Evolutionary conservation across 306 rosid species (phyloP).

Genomic region (Senna tora): DNA sequence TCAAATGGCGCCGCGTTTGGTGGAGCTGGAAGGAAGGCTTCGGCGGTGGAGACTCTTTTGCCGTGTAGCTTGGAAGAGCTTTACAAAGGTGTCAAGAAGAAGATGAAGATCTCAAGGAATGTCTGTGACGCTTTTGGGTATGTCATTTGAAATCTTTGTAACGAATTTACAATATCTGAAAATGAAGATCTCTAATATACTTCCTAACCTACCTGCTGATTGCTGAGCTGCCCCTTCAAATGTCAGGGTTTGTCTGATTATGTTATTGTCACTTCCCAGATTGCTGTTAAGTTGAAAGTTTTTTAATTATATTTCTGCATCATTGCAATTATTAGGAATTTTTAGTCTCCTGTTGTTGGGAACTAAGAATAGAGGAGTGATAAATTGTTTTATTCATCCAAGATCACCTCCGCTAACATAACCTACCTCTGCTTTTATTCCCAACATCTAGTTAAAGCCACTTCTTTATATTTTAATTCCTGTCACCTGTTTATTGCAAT

Average conservation of each 20-base stretch:
- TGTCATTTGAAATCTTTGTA: conserved; percentile 5
- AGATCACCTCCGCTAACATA: too few relatives aligned
- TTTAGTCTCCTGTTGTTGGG: neutral
- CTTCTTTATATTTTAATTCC: too few relatives aligned
- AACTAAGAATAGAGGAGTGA: too few relatives aligned
- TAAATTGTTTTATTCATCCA: too few relatives aligned
- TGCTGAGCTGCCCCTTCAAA: neutral
- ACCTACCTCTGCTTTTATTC: too few relatives aligned
- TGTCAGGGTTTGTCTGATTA: neutral
- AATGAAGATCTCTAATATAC: conserved; percentile 17
- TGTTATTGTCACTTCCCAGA: neutral
- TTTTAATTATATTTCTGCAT: neutral
- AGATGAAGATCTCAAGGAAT: conserved; percentile 86
- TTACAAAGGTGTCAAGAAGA: conserved; percentile 73
- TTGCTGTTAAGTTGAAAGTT: neutral
- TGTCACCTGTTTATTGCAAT: neutral
- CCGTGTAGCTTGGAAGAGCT: conserved; percentile 91
- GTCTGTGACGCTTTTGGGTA: conserved; percentile 74
- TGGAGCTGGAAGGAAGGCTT: conserved; percentile 55
- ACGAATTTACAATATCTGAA: neutral
- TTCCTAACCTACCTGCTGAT: conserved; percentile 1
- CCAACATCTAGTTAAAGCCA: too few relatives aligned
- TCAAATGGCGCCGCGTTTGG: conserved; percentile 46
- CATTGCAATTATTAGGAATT: neutral
- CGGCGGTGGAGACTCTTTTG: conserved; percentile 65